Percentiles rank a stretch among this genome's conserved stretches.
Conservation (phyloP, 768 basidiomycete genomes). For the Rhodotorula toruloides region DNA sequence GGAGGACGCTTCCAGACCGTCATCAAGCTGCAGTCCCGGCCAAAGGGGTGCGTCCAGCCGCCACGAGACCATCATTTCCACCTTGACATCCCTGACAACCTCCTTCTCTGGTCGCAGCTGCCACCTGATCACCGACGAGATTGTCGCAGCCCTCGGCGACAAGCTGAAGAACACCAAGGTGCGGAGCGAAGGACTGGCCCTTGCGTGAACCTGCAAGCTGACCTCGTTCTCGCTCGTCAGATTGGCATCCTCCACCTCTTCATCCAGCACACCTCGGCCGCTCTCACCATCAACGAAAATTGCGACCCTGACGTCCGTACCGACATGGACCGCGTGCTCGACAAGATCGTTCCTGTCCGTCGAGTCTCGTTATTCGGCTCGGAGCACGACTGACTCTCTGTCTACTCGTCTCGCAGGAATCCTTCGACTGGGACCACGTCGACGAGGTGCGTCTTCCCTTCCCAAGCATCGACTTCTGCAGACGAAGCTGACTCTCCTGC, state of each 20-base stretch:
- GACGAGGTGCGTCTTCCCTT: conserved; percentile 60
- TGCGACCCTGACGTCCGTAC: conserved; percentile 33
- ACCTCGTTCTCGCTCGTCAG: conserved; percentile 46
- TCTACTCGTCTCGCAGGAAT: background rate
- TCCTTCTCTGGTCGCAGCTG: conserved; percentile 49
- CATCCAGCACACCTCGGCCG: conserved; percentile 77
- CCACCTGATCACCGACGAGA: conserved; percentile 75
- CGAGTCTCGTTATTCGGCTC: conserved; percentile 70
- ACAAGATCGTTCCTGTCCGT: conserved; percentile 83
- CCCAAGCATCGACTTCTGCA: background rate
- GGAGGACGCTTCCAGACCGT: conserved; percentile 21
- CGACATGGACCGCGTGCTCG: conserved; percentile 96
- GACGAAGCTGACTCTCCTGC: background rate
- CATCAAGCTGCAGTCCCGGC: conserved; percentile 16
- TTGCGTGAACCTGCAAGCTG: background rate
- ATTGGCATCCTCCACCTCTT: conserved; percentile 84
- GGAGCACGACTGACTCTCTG: conserved; percentile 61
- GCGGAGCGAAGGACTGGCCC: conserved; percentile 20
- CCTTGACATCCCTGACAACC: too few relatives aligned
- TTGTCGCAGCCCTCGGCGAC: conserved; percentile 61
- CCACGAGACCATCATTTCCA: too few relatives aligned
- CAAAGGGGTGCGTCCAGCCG: conserved; percentile 19
- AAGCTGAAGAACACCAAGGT: conserved; percentile 67
- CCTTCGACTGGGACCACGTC: conserved; percentile 40
- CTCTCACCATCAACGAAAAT: conserved; percentile 82